A percentile compares a stretch with the other conserved stretches of the same genome.
phyloP scores from a whole-genome alignment of 352 stramenopile species.

The Phytophthora nicotianae region DNA sequence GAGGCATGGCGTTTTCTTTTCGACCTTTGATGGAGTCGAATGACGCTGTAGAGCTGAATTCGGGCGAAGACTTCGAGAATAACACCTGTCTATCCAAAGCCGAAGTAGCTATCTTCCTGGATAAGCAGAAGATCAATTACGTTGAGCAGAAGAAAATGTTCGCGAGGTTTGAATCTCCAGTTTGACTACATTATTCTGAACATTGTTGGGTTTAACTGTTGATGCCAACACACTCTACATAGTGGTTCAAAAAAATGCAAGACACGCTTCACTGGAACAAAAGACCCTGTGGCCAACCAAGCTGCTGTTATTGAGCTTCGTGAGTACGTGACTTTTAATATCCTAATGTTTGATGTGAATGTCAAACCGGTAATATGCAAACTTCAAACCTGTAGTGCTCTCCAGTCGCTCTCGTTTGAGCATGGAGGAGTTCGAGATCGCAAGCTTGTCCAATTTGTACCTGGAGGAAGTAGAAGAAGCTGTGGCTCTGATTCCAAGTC shows the following conservation, averaged over 20 bases:
- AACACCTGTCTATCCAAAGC: constrained; percentile 86
- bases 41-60: constrained; percentile 79
- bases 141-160: constrained; percentile 85
- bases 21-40: constrained; percentile 81
- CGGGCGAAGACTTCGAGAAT: constrained; percentile 83
- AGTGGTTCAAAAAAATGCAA: constrained; percentile 90
- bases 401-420: constrained; percentile 78
- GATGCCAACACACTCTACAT: not conserved
- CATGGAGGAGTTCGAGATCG: constrained; percentile 86
- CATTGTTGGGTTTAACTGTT: not conserved
- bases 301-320: constrained; percentile 84
- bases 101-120: constrained; percentile 83
- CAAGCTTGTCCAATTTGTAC: constrained; percentile 85
- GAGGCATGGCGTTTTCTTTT: constrained; percentile 59
- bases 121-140: constrained; percentile 88
- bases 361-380: not conserved
- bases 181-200: not conserved
- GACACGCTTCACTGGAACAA: constrained; percentile 86
- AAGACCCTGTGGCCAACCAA: constrained; percentile 87
- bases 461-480: constrained; percentile 85
- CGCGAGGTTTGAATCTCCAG: constrained; percentile 44
- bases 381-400: constrained; percentile 40
- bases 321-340: constrained; percentile 49
- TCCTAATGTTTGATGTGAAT: not conserved
- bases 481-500: constrained; percentile 77